A percentile compares a stretch with the other conserved stretches of the same genome.
Evolutionary conservation across 2,329 filamentous ascomycete genomes (phyloP).

Genomic region (Aspergillus luchuensis): DNA sequence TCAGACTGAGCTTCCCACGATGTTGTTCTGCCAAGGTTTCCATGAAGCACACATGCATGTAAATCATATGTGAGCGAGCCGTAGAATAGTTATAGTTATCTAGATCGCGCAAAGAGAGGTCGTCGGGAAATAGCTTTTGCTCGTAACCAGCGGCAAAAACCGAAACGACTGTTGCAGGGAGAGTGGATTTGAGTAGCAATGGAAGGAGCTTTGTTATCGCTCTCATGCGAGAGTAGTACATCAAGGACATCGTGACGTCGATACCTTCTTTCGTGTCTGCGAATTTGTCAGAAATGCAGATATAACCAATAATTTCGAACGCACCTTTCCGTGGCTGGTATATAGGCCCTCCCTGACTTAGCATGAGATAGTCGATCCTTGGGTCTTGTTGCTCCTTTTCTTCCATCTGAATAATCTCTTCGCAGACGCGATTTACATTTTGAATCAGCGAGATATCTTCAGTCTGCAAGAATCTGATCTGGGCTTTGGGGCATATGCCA

Average conservation of each 20-base stretch:
- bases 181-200: constrained; percentile 1
- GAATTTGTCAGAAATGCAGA: neutral
- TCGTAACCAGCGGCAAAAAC: constrained; percentile 8
- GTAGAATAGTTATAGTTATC: neutral
- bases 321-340: constrained; percentile 7
- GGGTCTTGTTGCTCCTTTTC: neutral
- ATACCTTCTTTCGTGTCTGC: constrained; percentile 11
- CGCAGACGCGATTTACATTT: neutral
- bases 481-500: neutral
- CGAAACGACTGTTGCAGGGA: constrained; percentile 6
- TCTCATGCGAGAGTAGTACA: constrained; percentile 14
- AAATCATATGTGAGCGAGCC: constrained; percentile 10
- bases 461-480: neutral
- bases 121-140: constrained; percentile 2
- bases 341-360: neutral
- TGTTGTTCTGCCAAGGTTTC: constrained; percentile 4
- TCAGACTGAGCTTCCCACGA: neutral
- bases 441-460: neutral
- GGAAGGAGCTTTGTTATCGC: constrained; percentile 8
- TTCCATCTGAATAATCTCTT: neutral
- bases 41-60: constrained; percentile 11
- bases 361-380: constrained; percentile 11
- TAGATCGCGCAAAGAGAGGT: constrained; percentile 7
- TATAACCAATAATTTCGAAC: too few species aligned
- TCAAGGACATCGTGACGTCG: constrained; percentile 9